Evolutionary conservation across 2,329 filamentous ascomycete species (phyloP).

Genomic region (Geosmithia morbida): DNA sequence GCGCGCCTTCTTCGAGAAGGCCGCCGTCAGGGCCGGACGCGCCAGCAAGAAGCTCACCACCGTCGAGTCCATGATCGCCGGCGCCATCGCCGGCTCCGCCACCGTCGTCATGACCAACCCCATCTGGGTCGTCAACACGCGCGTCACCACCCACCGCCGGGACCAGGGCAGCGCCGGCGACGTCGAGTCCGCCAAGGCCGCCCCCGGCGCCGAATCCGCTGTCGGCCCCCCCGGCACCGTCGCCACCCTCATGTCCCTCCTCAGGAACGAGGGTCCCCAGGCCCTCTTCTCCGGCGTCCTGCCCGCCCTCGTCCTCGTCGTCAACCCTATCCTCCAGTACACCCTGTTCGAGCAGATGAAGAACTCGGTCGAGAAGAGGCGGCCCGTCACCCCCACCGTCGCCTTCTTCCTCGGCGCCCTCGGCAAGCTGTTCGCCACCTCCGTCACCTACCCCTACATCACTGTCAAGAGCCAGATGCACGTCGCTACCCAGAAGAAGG

Average conservation of each 20-base stretch:
- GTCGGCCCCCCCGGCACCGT: conserved; percentile 53
- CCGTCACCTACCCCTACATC: conserved; percentile 95
- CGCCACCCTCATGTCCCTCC: conserved; percentile 63
- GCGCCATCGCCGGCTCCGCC: conserved; percentile 82
- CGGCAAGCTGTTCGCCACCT: conserved; percentile 88
- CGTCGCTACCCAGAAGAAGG: conserved; percentile 67
- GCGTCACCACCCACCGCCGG: conserved; percentile 82
- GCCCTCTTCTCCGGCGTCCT: conserved; percentile 87
- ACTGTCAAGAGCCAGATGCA: conserved; percentile 98
- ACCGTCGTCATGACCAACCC: conserved; percentile 96
- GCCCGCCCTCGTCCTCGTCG: conserved; percentile 83
- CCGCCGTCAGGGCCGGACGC: conserved; percentile 58
- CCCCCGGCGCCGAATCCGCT: conserved; percentile 16
- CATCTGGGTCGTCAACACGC: conserved; percentile 98
- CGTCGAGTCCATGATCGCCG: conserved; percentile 86
- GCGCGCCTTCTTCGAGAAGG: conserved; percentile 68
- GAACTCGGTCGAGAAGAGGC: conserved; percentile 64
- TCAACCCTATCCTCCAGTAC: conserved; percentile 97
- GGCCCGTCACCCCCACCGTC: conserved; percentile 66
- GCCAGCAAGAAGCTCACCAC: conserved; percentile 75
- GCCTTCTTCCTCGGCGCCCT: conserved; percentile 86
- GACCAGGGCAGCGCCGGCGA: conserved; percentile 21
- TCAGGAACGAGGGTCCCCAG: conserved; percentile 69
- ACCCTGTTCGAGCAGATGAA: conserved; percentile 98
- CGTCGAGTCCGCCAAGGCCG: conserved; percentile 17